phyloP scores from a whole-genome alignment of 1,284 basidiomycete species.

The Sparassis latifolia region DNA sequence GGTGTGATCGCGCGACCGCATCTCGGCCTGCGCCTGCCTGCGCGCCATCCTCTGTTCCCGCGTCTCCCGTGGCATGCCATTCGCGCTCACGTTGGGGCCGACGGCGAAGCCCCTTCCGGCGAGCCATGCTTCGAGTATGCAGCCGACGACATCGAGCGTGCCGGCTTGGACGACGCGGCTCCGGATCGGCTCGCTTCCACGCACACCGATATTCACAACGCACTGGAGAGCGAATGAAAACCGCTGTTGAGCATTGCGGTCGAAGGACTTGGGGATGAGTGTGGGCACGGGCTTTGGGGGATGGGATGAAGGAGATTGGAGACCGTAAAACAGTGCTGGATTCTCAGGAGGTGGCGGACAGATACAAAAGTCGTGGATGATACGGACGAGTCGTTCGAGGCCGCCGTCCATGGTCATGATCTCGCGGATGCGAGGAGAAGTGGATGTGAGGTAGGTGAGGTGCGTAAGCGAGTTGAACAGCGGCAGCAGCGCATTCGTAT shows the following conservation, averaged over 20 bases:
- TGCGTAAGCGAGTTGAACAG: slow-evolving; percentile 97
- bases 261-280: slow-evolving; percentile 63
- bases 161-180: slow-evolving; percentile 95
- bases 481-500: slow-evolving; percentile 86
- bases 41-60: slow-evolving; percentile 62
- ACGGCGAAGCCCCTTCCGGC: slow-evolving; percentile 78
- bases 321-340: slow-evolving; percentile 66
- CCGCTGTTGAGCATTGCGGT: slow-evolving; percentile 80
- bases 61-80: slow-evolving; percentile 61
- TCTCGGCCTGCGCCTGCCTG: slow-evolving; percentile 44
- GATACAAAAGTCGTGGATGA: slow-evolving; percentile 81
- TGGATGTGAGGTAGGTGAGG: slow-evolving; percentile 95
- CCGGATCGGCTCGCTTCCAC: slow-evolving; percentile 90
- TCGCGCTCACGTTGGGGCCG: slow-evolving; percentile 58
- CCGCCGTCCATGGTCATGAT: slow-evolving; percentile 98
- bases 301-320: slow-evolving; percentile 52
- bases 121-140: slow-evolving; percentile 91
- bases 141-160: slow-evolving; percentile 90
- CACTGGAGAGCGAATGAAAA: slow-evolving; percentile 95
- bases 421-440: slow-evolving; percentile 95
- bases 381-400: slow-evolving; percentile 90
- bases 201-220: slow-evolving; percentile 95
- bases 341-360: slow-evolving; percentile 73
- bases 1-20: slow-evolving; percentile 53
- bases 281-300: slow-evolving; percentile 47